A percentile compares a stretch with the other conserved stretches of the same genome.
Conservation (phyloP, 148 eudicot species). For the Rheum nobile region DNA sequence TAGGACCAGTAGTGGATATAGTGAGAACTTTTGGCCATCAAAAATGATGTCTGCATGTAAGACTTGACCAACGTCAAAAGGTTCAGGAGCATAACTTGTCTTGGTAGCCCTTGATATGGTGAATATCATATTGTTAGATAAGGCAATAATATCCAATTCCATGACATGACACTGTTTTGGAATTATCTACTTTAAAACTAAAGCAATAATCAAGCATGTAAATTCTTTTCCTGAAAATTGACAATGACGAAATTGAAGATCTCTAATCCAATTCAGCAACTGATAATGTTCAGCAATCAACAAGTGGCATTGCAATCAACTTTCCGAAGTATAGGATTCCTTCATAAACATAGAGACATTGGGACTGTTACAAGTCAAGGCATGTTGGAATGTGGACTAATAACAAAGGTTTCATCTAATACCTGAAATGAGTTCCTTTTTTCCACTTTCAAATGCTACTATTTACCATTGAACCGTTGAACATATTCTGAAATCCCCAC, state of each 20-base stretch:
- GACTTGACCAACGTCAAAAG: slow-evolving; percentile 75
- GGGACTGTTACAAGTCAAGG: not conserved
- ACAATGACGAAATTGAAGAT: not conserved
- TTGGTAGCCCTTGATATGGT: slow-evolving; percentile 68
- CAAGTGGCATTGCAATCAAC: no score
- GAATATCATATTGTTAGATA: not conserved
- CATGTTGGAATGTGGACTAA: not conserved
- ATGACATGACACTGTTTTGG: not conserved
- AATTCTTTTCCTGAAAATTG: not conserved
- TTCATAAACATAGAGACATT: not conserved
- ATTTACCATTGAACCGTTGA: slow-evolving; percentile 99
- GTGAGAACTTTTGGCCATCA: slow-evolving; percentile 33
- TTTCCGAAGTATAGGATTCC: no score
- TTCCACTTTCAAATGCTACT: slow-evolving; percentile 44
- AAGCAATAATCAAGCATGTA: not conserved
- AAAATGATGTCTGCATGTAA: slow-evolving; percentile 57
- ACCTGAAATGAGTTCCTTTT: slow-evolving; percentile 86
- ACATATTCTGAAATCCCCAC: no score
- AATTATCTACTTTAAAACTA: not conserved
- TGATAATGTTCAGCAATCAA: not conserved
- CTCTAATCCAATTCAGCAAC: not conserved
- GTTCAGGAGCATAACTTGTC: slow-evolving; percentile 90
- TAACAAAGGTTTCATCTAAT: slow-evolving; percentile 10
- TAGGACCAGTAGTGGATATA: slow-evolving; percentile 62
- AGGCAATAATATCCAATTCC: slow-evolving; percentile 9